Conservation (phyloP, 2,329 filamentous ascomycete genomes). For the Exophiala viscosa region DNA sequence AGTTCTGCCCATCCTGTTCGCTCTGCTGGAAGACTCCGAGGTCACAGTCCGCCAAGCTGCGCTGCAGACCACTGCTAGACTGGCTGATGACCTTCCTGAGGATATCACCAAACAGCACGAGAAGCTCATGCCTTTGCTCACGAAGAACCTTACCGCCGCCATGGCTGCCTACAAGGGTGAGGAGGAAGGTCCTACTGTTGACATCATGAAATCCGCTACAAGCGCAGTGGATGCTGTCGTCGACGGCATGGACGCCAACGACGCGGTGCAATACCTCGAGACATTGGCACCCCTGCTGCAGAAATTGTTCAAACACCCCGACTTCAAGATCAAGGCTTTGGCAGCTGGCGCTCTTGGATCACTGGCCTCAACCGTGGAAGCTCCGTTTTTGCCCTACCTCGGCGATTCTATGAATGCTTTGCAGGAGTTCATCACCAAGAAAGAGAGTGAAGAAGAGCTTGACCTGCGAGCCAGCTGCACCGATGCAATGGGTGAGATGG, state of each 20-base stretch:
- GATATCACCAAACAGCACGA: constrained; percentile 84
- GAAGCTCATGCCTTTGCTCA: constrained; percentile 73
- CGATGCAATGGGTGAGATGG: constrained; percentile 91
- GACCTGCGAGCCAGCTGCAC: constrained; percentile 85
- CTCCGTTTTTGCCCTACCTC: constrained; percentile 86
- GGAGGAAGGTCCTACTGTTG: constrained; percentile 69
- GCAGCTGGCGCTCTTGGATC: constrained; percentile 87
- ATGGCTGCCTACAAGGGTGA: constrained; percentile 62
- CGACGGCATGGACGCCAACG: constrained; percentile 73
- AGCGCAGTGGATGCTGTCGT: constrained; percentile 88
- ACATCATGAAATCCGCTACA: constrained; percentile 85
- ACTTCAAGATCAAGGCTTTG: constrained; percentile 84
- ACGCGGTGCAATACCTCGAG: constrained; percentile 76
- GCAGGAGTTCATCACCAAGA: constrained; percentile 76
- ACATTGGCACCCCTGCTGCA: constrained; percentile 83
- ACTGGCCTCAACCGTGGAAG: constrained; percentile 78
- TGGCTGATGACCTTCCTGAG: constrained; percentile 90
- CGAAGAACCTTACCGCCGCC: constrained; percentile 85
- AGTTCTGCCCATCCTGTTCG: constrained; percentile 79
- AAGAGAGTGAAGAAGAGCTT: constrained; percentile 84
- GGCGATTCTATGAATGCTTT: constrained; percentile 86
- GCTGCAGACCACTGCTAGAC: constrained; percentile 78
- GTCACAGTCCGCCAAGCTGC: constrained; percentile 81
- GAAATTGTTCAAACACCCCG: constrained; percentile 75
- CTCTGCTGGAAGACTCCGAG: constrained; percentile 78